A percentile compares a stretch with the other conserved stretches of the same genome.
Conservation (phyloP, 2,329 filamentous ascomycete genomes). For the Amphichorda felina region DNA sequence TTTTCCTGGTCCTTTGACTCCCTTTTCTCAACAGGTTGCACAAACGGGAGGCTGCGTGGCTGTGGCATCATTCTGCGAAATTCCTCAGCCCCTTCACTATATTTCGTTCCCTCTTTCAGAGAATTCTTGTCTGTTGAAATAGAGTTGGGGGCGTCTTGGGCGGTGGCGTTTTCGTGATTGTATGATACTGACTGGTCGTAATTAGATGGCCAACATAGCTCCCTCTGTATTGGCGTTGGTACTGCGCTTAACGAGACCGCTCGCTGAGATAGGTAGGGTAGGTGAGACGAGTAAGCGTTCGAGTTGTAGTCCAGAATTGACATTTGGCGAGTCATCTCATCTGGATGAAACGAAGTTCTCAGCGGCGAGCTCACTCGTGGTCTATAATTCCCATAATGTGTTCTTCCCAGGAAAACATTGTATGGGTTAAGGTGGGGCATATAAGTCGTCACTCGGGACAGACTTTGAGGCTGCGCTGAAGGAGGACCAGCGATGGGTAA, state of each 20-base stretch:
- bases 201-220: neutral
- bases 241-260: no score
- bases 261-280: no score
- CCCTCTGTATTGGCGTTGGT: no score
- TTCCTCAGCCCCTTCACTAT: neutral
- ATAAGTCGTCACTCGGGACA: constrained; percentile 1
- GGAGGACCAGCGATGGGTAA: neutral
- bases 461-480: no score
- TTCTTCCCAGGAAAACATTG: constrained; percentile 8
- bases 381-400: constrained; percentile 6
- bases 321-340: neutral
- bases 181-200: neutral
- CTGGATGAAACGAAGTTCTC: constrained; percentile 1
- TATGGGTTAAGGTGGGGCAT: constrained; percentile 12
- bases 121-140: neutral
- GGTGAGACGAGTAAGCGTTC: no score
- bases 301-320: neutral
- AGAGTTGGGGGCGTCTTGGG: neutral
- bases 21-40: no score
- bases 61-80: constrained; percentile 1
- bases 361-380: constrained; percentile 16
- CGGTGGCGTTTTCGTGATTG: neutral
- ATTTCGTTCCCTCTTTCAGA: neutral
- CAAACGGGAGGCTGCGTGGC: constrained; percentile 2
- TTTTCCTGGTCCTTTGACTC: neutral